Evolutionary conservation across 2,329 filamentous ascomycete species (phyloP).

Genomic region (Pochonia chlamydosporia): DNA sequence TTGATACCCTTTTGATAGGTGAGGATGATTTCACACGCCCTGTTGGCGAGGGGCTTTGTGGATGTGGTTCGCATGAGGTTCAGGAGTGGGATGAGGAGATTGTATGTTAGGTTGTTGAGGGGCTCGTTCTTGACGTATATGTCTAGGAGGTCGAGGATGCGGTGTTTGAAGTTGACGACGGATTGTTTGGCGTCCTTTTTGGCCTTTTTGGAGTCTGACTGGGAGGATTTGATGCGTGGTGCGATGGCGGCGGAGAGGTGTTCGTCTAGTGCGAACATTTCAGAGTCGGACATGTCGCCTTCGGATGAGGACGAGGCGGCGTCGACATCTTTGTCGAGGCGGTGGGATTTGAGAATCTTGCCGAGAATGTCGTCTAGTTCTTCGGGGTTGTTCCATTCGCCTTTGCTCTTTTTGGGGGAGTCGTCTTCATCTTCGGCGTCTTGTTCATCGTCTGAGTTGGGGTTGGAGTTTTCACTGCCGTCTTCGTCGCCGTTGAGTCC

Average conservation of each 20-base stretch:
- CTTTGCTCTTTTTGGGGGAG: slow-evolving; percentile 30
- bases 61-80: slow-evolving; percentile 69
- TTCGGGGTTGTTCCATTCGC: slow-evolving; percentile 36
- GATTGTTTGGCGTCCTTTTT: slow-evolving; percentile 82
- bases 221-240: slow-evolving; percentile 56
- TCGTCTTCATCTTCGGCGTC: slow-evolving; percentile 35
- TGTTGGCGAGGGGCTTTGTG: slow-evolving; percentile 68
- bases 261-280: slow-evolving; percentile 85
- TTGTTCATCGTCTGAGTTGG: slow-evolving; percentile 20
- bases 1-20: slow-evolving; percentile 63
- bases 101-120: slow-evolving; percentile 59
- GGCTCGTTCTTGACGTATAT: slow-evolving; percentile 80
- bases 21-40: slow-evolving; percentile 66
- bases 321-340: slow-evolving; percentile 52
- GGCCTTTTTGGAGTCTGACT: slow-evolving; percentile 69
- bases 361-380: slow-evolving; percentile 70
- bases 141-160: slow-evolving; percentile 79
- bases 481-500: slow-evolving; percentile 35
- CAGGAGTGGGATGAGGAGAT: slow-evolving; percentile 71
- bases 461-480: slow-evolving; percentile 34
- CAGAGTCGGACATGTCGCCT: slow-evolving; percentile 87
- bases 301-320: slow-evolving; percentile 56
- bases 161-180: slow-evolving; percentile 91
- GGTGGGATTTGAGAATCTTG: slow-evolving; percentile 68
- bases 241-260: slow-evolving; percentile 83